Percentiles rank a stretch among this genome's conserved stretches.
phyloP scores from a whole-genome alignment of 192 early-diverging fungal genomes.

The Funneliformis geosporum region DNA sequence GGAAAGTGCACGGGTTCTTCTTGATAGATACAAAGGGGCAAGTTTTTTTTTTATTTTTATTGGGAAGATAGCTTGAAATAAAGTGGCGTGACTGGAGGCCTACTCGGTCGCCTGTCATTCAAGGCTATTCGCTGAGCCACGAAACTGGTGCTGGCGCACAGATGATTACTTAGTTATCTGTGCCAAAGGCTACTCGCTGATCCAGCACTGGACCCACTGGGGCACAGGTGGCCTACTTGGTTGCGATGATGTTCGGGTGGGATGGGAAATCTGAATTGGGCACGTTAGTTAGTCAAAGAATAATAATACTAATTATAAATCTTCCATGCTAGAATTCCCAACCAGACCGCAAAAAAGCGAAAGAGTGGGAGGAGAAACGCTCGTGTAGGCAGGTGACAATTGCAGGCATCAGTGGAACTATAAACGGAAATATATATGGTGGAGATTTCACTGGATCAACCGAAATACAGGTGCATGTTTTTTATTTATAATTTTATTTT shows the following conservation, averaged over 20 bases:
- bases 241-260: conserved; percentile 7
- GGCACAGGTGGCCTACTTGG: conserved; percentile 15
- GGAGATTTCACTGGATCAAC: neutral
- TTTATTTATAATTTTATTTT: conserved; percentile 9
- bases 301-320: neutral
- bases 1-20: conserved; percentile 10
- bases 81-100: conserved; percentile 27
- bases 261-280: conserved; percentile 3
- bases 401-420: neutral
- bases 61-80: neutral
- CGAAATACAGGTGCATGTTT: conserved; percentile 4
- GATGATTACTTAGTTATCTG: conserved; percentile 23
- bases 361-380: conserved; percentile 21
- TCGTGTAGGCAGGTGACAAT: neutral
- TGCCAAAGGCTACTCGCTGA: conserved; percentile 22
- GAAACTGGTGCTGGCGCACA: conserved; percentile 28
- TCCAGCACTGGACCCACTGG: conserved; percentile 24
- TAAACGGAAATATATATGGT: neutral
- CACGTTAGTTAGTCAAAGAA: neutral
- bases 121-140: conserved; percentile 22
- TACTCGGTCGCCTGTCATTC: conserved; percentile 17
- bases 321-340: conserved; percentile 5
- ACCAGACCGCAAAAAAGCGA: conserved; percentile 21
- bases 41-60: conserved; percentile 21
- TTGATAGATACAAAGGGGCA: conserved; percentile 21